A percentile compares a stretch with the other conserved stretches of the same genome.
Conservation (phyloP, 495 filamentous ascomycete species). For the Aspergillus homomorphus region DNA sequence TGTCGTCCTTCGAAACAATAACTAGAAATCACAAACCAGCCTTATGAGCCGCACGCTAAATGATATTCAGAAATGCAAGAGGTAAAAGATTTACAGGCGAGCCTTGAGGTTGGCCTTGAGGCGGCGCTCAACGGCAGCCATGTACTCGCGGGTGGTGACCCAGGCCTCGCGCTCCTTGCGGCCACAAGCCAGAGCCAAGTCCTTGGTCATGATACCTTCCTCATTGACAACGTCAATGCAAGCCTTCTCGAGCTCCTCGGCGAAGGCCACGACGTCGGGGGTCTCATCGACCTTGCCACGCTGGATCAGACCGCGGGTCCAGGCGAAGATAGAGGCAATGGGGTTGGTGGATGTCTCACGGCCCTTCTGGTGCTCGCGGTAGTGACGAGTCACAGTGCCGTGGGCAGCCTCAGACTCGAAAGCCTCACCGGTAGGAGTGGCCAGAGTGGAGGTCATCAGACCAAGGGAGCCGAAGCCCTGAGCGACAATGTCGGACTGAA, state of each 20-base stretch:
- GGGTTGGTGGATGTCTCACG: conserved; percentile 97
- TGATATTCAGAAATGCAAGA: conserved; percentile 19
- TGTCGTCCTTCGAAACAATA: conserved; percentile 6
- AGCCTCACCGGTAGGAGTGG: conserved; percentile 91
- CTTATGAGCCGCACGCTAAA: conserved; percentile 11
- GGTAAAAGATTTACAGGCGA: conserved; percentile 31
- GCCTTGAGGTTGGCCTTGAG: conserved; percentile 64
- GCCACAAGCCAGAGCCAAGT: conserved; percentile 87
- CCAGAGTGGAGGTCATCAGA: conserved; percentile 95
- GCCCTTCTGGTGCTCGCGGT: conserved; percentile 97
- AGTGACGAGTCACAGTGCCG: conserved; percentile 97
- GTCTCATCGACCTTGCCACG: conserved; percentile 86
- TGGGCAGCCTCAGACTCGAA: conserved; percentile 98
- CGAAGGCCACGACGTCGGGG: conserved; percentile 83
- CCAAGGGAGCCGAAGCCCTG: conserved; percentile 98
- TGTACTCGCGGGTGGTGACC: conserved; percentile 85
- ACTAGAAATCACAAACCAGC: conserved; percentile 2
- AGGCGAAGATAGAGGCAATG: conserved; percentile 97
- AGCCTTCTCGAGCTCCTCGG: conserved; percentile 88
- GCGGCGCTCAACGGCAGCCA: conserved; percentile 83
- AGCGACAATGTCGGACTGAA: conserved; percentile 96
- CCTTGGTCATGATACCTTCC: conserved; percentile 98
- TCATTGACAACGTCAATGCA: conserved; percentile 90
- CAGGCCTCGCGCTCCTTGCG: conserved; percentile 76
- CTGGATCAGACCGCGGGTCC: conserved; percentile 93